A percentile compares a stretch with the other conserved stretches of the same genome.
Conservation (phyloP, 805 yeast genomes). For the Candida sphagnicola region DNA sequence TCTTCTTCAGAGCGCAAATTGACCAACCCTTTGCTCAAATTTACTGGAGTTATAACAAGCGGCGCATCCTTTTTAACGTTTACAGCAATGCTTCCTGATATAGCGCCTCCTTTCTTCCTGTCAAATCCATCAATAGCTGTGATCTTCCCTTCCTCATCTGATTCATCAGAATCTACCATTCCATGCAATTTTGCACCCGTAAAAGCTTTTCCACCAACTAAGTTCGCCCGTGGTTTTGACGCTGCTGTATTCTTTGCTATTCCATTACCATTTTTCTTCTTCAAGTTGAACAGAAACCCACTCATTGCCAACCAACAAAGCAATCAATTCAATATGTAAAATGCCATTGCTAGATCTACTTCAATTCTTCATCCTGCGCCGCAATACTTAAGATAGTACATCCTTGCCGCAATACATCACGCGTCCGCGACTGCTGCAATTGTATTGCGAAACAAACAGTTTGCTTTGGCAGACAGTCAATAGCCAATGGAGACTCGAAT, state of each 20-base stretch:
- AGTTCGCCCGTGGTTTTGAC: background rate
- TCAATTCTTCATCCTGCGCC: too few relatives aligned
- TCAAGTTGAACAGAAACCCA: conserved; percentile 19
- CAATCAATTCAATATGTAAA: too few relatives aligned
- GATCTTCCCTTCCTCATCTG: conserved; percentile 17
- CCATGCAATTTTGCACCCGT: background rate
- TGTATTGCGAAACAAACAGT: too few relatives aligned
- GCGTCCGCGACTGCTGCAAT: too few relatives aligned
- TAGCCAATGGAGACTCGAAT: conserved; percentile 3
- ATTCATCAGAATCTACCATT: conserved; percentile 14
- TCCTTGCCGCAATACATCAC: background rate
- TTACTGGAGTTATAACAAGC: conserved; percentile 17
- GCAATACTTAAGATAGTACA: background rate
- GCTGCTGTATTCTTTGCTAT: too few relatives aligned
- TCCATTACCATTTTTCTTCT: conserved; percentile 9
- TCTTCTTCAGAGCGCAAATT: conserved; percentile 3
- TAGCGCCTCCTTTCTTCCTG: conserved; percentile 12
- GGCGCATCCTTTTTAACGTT: conserved; percentile 7
- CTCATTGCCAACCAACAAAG: too few relatives aligned
- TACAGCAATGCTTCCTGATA: conserved; percentile 9
- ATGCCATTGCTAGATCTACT: too few relatives aligned
- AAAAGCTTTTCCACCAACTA: background rate
- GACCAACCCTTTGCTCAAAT: conserved; percentile 8
- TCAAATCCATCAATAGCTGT: conserved; percentile 22
- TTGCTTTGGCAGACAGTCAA: too few relatives aligned